Conservation (phyloP, 75 land plant species). For the Cunninghamia lanceolata region DNA sequence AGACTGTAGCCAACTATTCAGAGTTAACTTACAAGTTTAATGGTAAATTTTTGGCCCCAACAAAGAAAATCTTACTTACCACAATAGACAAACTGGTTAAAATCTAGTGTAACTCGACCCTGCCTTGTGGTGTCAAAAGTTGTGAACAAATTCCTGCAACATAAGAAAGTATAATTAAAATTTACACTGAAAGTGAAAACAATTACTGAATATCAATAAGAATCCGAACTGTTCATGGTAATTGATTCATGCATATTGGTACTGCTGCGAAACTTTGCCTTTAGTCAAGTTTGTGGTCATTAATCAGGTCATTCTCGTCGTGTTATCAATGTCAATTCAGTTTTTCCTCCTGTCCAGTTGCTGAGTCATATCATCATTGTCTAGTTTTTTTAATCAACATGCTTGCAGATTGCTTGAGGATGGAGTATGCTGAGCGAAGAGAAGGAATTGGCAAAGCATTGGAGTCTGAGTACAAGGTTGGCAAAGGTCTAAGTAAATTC, state of each 20-base stretch:
- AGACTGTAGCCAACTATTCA: neutral
- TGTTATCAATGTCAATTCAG: too few species aligned
- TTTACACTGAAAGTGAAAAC: neutral
- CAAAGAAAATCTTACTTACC: conserved; percentile 26
- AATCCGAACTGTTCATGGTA: neutral
- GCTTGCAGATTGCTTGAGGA: too few species aligned
- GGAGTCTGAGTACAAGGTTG: too few species aligned
- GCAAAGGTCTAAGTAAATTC: too few species aligned
- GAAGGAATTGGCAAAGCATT: too few species aligned
- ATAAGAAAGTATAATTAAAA: neutral
- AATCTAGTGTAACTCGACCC: conserved; percentile 69
- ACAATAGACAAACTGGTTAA: conserved; percentile 82
- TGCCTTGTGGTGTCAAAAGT: conserved; percentile 65
- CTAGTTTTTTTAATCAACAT: too few species aligned
- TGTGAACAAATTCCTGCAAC: conserved; percentile 64
- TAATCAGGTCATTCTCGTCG: too few species aligned
- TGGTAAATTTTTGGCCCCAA: neutral
- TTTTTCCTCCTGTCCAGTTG: too few species aligned
- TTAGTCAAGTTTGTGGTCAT: too few species aligned
- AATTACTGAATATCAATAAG: neutral
- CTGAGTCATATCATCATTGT: too few species aligned
- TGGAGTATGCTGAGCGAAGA: too few species aligned
- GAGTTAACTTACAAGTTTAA: neutral
- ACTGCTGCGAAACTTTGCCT: too few species aligned
- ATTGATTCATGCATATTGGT: neutral